Conservation (phyloP, 2,329 filamentous ascomycete species). For the Calcarisporium arbuscula region DNA sequence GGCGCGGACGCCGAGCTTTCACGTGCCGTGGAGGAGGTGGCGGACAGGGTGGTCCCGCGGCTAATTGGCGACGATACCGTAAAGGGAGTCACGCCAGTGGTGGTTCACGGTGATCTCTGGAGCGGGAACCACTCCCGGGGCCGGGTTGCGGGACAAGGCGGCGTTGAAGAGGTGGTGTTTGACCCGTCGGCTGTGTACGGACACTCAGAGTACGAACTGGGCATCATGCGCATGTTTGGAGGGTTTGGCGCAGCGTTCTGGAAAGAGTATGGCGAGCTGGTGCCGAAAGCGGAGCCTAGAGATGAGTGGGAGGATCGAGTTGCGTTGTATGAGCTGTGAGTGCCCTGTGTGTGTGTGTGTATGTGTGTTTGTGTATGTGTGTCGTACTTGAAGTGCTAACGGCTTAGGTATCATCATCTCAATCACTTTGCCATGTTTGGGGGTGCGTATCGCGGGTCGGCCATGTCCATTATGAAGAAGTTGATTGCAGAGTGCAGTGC, state of each 20-base stretch:
- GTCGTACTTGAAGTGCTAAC: too few relatives aligned
- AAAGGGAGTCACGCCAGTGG: constrained; percentile 61
- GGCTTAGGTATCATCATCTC: constrained; percentile 75
- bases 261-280: constrained; percentile 67
- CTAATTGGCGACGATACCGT: constrained; percentile 66
- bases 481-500: constrained; percentile 65
- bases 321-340: constrained; percentile 73
- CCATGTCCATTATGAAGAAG: constrained; percentile 71
- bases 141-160: constrained; percentile 48
- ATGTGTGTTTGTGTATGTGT: too few relatives aligned
- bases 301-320: constrained; percentile 83
- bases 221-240: constrained; percentile 96
- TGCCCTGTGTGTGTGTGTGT: constrained; percentile 16
- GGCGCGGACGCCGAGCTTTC: constrained; percentile 58
- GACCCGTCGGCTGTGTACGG: constrained; percentile 79
- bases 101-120: constrained; percentile 93
- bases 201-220: constrained; percentile 84
- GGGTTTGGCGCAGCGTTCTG: constrained; percentile 70
- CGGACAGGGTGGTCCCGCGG: constrained; percentile 61
- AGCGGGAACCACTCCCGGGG: constrained; percentile 73
- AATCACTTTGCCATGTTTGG: constrained; percentile 87
- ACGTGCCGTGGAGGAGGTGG: constrained; percentile 58
- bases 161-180: constrained; percentile 69
- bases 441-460: constrained; percentile 67
- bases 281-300: constrained; percentile 73